These are phyloP conservation scores for Blastocystis sp. DNA, from an alignment of 352 stramenopile species.

Conservation along the genomic window DNA sequence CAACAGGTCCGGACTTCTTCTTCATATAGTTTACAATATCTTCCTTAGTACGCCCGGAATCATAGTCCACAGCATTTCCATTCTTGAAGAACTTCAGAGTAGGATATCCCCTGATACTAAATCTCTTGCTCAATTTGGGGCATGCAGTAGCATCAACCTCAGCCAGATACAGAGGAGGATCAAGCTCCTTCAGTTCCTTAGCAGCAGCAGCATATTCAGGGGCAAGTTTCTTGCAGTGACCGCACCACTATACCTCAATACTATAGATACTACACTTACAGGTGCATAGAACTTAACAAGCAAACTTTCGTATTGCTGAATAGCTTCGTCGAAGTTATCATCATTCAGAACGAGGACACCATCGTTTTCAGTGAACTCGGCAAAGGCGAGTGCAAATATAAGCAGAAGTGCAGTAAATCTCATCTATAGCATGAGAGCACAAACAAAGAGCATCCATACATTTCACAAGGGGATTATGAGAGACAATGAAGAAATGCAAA, in stretches of 20 bases:
- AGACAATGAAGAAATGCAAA: slow-evolving; percentile 22
- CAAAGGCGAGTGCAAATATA: slow-evolving; percentile 53
- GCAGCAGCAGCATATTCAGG: slow-evolving; percentile 83
- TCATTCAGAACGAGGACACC: slow-evolving; percentile 85
- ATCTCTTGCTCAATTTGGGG: slow-evolving; percentile 79
- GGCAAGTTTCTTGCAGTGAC: slow-evolving; percentile 83
- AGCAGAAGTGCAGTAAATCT: slow-evolving; percentile 66
- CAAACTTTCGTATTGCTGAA: slow-evolving; percentile 79
- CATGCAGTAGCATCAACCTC: slow-evolving; percentile 81
- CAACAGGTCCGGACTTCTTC: slow-evolving; percentile 84
- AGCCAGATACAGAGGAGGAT: slow-evolving; percentile 70
- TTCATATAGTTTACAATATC: slow-evolving; percentile 77
- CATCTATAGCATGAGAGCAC: slow-evolving; percentile 33
- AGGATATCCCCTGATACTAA: slow-evolving; percentile 81
- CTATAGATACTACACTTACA: slow-evolving; percentile 17
- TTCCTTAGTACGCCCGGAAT: slow-evolving; percentile 78
- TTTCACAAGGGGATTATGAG: slow-evolving; percentile 7
- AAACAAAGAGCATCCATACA: background rate
- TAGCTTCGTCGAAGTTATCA: slow-evolving; percentile 84
- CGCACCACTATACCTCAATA: slow-evolving; percentile 75
- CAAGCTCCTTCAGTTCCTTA: slow-evolving; percentile 77
- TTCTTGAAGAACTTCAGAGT: slow-evolving; percentile 89
- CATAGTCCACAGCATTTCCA: slow-evolving; percentile 78
- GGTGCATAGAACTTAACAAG: slow-evolving; percentile 86
- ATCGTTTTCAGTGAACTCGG: slow-evolving; percentile 79